A percentile compares a stretch with the other conserved stretches of the same genome.
Evolutionary conservation across 306 rosid species (phyloP).

Genomic region (Carpinus viminea): DNA sequence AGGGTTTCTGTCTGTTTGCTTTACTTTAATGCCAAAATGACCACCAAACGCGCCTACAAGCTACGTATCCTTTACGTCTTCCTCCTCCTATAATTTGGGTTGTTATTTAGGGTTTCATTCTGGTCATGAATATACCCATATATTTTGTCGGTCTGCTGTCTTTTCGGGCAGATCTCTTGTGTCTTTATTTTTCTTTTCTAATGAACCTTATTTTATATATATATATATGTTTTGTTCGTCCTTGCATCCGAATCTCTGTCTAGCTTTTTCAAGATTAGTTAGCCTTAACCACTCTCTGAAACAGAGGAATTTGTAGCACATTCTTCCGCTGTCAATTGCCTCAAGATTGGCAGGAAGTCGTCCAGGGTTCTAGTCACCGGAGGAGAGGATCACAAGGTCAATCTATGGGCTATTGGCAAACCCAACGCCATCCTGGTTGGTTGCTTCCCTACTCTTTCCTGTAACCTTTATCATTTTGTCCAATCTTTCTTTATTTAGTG

Average conservation of each 20-base stretch:
- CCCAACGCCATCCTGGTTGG: conserved; percentile 95
- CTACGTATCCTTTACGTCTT: conserved; percentile 79
- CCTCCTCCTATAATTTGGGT: not conserved
- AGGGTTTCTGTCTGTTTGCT: conserved; percentile 42
- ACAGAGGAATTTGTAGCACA: conserved; percentile 99
- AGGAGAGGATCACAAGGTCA: conserved; percentile 98
- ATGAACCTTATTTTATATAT: not conserved
- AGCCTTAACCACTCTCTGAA: conserved; percentile 58
- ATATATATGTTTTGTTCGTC: conserved; percentile 7
- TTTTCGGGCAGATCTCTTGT: not conserved
- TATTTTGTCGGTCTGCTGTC: not conserved
- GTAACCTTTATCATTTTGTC: not conserved
- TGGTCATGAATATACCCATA: not conserved
- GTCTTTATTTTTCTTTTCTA: conserved; percentile 4
- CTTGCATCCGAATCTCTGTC: conserved; percentile 2
- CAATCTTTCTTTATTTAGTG: not conserved
- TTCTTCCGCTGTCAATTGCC: conserved; percentile 91
- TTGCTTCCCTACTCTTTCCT: conserved; percentile 8
- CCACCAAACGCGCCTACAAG: conserved; percentile 99
- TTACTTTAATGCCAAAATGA: conserved; percentile 51
- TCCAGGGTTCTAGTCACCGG: conserved; percentile 98
- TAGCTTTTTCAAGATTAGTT: conserved; percentile 19
- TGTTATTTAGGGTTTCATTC: conserved; percentile 6
- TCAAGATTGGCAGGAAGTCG: conserved; percentile 90
- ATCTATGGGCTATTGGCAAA: conserved; percentile 99